Evolutionary conservation across 164 flowering plant genomes (phyloP).

Genomic region (Paratinospora sagittata): DNA sequence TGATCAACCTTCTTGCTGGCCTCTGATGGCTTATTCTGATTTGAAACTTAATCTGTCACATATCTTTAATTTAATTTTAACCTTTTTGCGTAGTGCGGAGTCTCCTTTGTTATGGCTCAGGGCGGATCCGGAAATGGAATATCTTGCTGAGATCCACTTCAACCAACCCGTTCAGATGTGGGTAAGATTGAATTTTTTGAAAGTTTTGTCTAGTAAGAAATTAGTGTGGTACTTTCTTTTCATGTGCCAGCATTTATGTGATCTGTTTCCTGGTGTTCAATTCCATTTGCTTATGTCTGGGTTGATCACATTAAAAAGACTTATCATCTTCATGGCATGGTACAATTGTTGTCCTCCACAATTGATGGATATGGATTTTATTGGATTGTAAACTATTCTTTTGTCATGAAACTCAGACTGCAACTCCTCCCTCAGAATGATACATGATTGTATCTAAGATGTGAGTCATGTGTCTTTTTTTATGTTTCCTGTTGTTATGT

Average conservation of each 20-base stretch:
- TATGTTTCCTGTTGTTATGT: too few relatives aligned
- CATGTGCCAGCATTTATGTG: not conserved
- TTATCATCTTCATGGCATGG: too few relatives aligned
- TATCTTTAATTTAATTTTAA: not conserved
- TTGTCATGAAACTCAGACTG: not conserved
- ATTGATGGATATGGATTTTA: not conserved
- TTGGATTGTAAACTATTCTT: not conserved
- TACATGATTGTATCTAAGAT: too few relatives aligned
- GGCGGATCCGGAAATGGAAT: conserved; percentile 96
- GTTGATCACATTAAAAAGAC: not conserved
- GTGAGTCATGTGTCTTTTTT: too few relatives aligned
- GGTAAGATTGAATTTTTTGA: conserved; percentile 47
- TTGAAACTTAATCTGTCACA: not conserved
- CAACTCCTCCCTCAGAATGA: not conserved
- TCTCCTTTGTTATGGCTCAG: conserved; percentile 92
- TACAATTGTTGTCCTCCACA: too few relatives aligned
- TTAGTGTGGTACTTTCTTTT: not conserved
- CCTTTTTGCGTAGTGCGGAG: conserved; percentile 49
- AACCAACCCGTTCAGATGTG: conserved; percentile 97
- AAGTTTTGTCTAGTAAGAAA: not conserved
- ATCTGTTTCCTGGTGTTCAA: not conserved
- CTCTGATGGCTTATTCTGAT: not conserved
- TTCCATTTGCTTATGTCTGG: not conserved
- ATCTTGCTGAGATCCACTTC: conserved; percentile 86
- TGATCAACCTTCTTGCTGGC: not conserved